Conservation (phyloP, 2,329 filamentous ascomycete genomes). For the Clonostachys byssicola region DNA sequence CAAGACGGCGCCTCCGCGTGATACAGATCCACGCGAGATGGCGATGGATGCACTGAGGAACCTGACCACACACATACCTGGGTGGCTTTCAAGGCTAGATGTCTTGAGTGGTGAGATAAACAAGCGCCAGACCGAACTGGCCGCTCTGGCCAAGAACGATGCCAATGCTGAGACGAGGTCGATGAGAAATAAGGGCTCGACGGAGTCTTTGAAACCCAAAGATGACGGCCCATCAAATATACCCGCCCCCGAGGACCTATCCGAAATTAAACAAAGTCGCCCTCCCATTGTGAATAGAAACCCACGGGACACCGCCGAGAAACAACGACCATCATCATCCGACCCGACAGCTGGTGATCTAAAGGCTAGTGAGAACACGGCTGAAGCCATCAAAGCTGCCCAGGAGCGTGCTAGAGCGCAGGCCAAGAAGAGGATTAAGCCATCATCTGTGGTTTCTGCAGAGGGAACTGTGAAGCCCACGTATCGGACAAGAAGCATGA, state of each 20-base stretch:
- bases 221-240: constrained; percentile 31
- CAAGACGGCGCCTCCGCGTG: neutral
- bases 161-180: constrained; percentile 28
- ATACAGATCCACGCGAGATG: constrained; percentile 17
- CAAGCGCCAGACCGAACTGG: constrained; percentile 56
- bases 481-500: constrained; percentile 69
- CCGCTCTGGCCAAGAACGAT: constrained; percentile 29
- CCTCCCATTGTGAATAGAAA: constrained; percentile 3
- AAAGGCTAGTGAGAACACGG: neutral
- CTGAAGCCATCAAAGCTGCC: constrained; percentile 20
- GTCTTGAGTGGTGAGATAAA: constrained; percentile 58
- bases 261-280: neutral
- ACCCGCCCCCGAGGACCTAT: constrained; percentile 6
- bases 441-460: constrained; percentile 46
- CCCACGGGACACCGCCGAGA: constrained; percentile 5
- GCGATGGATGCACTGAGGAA: constrained; percentile 53
- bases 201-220: constrained; percentile 46
- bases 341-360: constrained; percentile 8
- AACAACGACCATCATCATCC: constrained; percentile 20
- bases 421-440: constrained; percentile 44
- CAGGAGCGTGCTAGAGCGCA: constrained; percentile 40
- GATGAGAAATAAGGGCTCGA: constrained; percentile 46
- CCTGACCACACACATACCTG: constrained; percentile 51
- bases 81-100: constrained; percentile 56
- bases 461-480: constrained; percentile 42